Percentiles rank a stretch among this genome's conserved stretches.
Conservation (phyloP, 139 green algal species). For the Volvox reticuliferus region DNA sequence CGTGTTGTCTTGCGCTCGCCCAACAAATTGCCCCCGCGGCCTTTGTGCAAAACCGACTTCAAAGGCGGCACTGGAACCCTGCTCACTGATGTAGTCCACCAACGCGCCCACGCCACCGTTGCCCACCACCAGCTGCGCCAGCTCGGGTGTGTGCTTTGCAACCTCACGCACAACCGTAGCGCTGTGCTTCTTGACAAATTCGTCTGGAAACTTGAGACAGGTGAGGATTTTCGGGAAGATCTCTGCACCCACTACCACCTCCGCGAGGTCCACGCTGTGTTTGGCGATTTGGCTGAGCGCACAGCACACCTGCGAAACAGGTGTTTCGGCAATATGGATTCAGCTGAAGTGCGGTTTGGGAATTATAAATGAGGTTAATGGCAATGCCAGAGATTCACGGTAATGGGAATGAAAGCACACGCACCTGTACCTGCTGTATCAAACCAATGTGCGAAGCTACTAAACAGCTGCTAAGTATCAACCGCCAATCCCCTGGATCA, state of each 20-base stretch:
- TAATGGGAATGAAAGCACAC: too few relatives aligned
- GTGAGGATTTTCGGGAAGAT: constrained; percentile 92
- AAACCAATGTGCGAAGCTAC: too few relatives aligned
- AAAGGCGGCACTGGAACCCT: background rate
- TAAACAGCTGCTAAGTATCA: too few relatives aligned
- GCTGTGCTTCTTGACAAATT: constrained; percentile 86
- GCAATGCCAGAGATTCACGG: too few relatives aligned
- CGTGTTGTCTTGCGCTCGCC: too few relatives aligned
- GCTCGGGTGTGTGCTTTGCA: constrained; percentile 92
- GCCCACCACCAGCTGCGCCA: constrained; percentile 90
- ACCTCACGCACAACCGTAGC: constrained; percentile 80
- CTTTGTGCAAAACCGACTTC: too few relatives aligned
- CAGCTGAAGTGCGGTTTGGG: background rate
- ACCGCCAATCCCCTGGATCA: too few relatives aligned
- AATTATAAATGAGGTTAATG: too few relatives aligned
- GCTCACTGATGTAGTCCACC: constrained; percentile 82
- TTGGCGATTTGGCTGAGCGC: constrained; percentile 89
- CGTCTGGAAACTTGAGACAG: constrained; percentile 91
- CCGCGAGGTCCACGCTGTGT: constrained; percentile 91
- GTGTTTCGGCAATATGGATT: background rate
- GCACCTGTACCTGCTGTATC: too few relatives aligned
- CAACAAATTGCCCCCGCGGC: too few relatives aligned
- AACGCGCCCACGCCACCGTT: constrained; percentile 87
- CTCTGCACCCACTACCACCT: constrained; percentile 91
- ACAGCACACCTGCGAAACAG: constrained; percentile 76